Evolutionary conservation across 164 flowering plant genomes (phyloP), one percentile per base, ranked within the genome.

Genomic region (grape (Vitis vinifera)): DNA sequence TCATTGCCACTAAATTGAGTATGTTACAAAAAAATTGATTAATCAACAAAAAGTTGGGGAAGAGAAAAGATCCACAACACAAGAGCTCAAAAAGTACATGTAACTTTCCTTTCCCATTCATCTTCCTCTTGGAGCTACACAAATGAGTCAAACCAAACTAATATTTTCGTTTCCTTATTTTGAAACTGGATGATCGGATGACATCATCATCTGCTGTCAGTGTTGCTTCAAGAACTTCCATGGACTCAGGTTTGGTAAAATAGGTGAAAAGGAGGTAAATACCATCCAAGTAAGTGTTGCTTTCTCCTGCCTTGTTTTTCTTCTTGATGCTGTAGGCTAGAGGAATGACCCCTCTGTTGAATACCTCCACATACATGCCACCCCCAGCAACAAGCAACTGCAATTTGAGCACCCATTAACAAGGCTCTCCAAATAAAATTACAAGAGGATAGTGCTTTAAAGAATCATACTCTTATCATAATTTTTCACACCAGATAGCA

Each of bases 321-420:
- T 77, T 96, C 77, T 76, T 86, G 81, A 96, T 93, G 84, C 86
- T 69, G 80, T 90, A 93, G 9, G 97, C 94, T 27, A 96, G 83
- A 4, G 97, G 98, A 74, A 96, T 89, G 57, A 92, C 94, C 9
- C 99, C 97, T 83, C 97, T 81, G 85, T 96, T 92, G 81, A 89
- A 96, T 5, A 96, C 93, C 81, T 93, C 97, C 6, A 93, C 85
- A 57, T 93, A 93, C 94, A 96, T 92, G 61, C 94, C 99, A 56
- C 99, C 99, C 17, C 98, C 97, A 59, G 98, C 93, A 59, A 91
- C 94, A 61, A 89, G 96, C 80, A 92, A 67, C 98, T 96, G 94
- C 76, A 85, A 67, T 53, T 51, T 9, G 19, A 19, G 8, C 37
- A 48, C 30, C 44, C 73, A 69, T 58, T 62, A 68, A 71, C 19